Percentiles rank a stretch among this genome's conserved stretches.
Evolutionary conservation across 1,284 basidiomycete species (phyloP).

Genomic region (Naganishia albida): DNA sequence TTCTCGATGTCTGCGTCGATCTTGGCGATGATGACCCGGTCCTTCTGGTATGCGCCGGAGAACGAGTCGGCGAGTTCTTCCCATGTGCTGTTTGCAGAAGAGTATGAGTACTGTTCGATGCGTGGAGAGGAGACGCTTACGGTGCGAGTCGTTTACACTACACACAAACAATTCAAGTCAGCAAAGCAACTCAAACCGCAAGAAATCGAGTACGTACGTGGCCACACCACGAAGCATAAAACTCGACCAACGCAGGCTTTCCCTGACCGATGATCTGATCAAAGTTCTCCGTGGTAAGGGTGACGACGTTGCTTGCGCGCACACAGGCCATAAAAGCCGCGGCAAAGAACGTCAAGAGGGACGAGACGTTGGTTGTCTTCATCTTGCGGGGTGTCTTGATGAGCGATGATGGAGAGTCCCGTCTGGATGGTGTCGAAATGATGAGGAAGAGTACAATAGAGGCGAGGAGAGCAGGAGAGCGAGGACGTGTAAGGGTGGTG

Average conservation of each 20-base stretch:
- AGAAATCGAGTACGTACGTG: conserved; percentile 9
- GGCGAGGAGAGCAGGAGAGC: too few species aligned
- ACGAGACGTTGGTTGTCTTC: conserved; percentile 6
- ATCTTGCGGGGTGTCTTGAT: conserved; percentile 5
- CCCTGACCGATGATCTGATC: conserved; percentile 69
- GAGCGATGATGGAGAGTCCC: too few species aligned
- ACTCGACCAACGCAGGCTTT: conserved; percentile 82
- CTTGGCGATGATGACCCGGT: conserved; percentile 86
- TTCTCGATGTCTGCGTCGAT: conserved; percentile 87
- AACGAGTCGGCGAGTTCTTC: conserved; percentile 88
- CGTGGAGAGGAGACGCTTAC: conserved; percentile 13
- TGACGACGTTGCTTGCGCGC: conserved; percentile 65
- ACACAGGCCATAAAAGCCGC: conserved; percentile 13
- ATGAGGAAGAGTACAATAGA: too few species aligned
- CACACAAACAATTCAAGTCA: neutral
- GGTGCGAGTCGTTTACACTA: conserved; percentile 6
- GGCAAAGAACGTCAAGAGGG: conserved; percentile 6
- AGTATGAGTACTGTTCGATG: conserved; percentile 43
- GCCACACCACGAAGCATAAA: conserved; percentile 57
- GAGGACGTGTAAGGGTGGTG: too few species aligned
- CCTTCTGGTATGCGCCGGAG: conserved; percentile 55
- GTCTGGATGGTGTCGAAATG: too few species aligned
- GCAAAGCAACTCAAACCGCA: neutral
- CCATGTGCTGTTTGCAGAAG: conserved; percentile 75
- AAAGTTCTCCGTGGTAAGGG: conserved; percentile 74